Base-by-base conservation (phyloP, 805 yeast genomes). In the Sungouiozyma ichnusensis region DNA sequence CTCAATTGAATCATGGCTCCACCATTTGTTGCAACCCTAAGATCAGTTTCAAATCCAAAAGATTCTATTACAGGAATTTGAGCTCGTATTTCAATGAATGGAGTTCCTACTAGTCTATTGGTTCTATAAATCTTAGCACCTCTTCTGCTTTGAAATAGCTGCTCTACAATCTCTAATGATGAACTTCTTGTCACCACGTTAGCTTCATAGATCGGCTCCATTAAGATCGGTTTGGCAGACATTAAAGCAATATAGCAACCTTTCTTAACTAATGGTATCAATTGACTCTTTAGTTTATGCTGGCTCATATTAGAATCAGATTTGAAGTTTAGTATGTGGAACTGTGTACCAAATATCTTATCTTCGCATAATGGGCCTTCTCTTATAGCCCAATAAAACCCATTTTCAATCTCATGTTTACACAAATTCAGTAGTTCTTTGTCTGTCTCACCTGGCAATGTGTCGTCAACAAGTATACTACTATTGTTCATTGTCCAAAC, bases 341-440 rank as follows among this genome's bases (percentile, higher is more conserved):
- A 86, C 48, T 74, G 77, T 4, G 80, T 76, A 41, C 79, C 73
- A 41, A 84, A 65, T 5, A 92, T 68, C 0, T 84, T 80, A 55
- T 86, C 96, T 46, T 83, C 95, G 47, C 94, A 78, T n/a, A 92
- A 65, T 0, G 99, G 98, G 0, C 98, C 98, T 52, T 85, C 95
- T 43, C 76, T 69, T 0, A 75, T 69, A 2, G 82, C 81, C 92
- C 95, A 84, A 51, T 74, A 72, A 63, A 90, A 92, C 0, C 97
- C 98, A 49, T 79, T 81, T 2, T 67, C 63, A 1, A 88, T 71
- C 2, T 76, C 66, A 5, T 74, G 78, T 46, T 75, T 79, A 20
- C 73, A 67, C 0, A 63, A 40, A 1, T 52, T 44, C 29, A 83
- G 51, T 9, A 63, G 41, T 19, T 63, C 62, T 53, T 77, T 77